Evolutionary conservation across 768 basidiomycete genomes (phyloP).

Genomic region (Epithele typhae): DNA sequence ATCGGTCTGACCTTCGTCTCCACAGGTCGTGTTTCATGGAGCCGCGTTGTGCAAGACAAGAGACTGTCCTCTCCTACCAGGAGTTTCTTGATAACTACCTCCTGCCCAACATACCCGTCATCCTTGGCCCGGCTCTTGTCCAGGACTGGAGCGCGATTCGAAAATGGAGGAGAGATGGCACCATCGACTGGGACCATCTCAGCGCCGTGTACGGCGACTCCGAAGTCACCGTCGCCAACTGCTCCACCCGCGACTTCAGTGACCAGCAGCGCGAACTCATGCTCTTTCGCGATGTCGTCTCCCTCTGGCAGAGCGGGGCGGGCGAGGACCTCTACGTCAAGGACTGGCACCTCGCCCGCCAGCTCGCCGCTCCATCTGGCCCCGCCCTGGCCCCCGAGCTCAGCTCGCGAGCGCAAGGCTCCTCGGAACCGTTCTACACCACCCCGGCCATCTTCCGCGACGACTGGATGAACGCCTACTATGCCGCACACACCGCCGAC

Average conservation of each 20-base stretch:
- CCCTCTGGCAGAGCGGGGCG: slow-evolving; percentile 15
- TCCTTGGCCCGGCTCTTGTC: slow-evolving; percentile 18
- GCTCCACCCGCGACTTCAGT: slow-evolving; percentile 20
- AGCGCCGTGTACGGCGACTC: slow-evolving; percentile 13
- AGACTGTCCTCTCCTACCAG: slow-evolving; percentile 11
- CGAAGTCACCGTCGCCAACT: slow-evolving; percentile 23
- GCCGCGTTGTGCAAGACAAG: background rate
- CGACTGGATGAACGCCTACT: slow-evolving; percentile 30
- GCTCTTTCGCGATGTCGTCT: slow-evolving; percentile 19
- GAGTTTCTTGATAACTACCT: slow-evolving; percentile 20
- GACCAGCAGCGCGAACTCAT: slow-evolving; percentile 20
- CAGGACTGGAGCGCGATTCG: slow-evolving; percentile 17
- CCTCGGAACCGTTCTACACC: slow-evolving; percentile 15
- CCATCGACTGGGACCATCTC: slow-evolving; percentile 20
- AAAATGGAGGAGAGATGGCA: slow-evolving; percentile 8
- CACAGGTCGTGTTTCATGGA: background rate
- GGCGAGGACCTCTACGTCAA: slow-evolving; percentile 23
- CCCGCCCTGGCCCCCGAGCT: too few species aligned
- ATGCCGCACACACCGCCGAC: slow-evolving; percentile 22
- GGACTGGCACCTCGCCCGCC: slow-evolving; percentile 26
- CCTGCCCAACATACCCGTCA: slow-evolving; percentile 20
- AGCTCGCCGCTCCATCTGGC: background rate
- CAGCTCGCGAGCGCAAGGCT: too few species aligned
- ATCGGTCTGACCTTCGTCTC: too few species aligned
- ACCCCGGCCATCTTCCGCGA: slow-evolving; percentile 25